Conservation (phyloP, 2,329 filamentous ascomycete species). For the Botryotinia narcissicola region DNA sequence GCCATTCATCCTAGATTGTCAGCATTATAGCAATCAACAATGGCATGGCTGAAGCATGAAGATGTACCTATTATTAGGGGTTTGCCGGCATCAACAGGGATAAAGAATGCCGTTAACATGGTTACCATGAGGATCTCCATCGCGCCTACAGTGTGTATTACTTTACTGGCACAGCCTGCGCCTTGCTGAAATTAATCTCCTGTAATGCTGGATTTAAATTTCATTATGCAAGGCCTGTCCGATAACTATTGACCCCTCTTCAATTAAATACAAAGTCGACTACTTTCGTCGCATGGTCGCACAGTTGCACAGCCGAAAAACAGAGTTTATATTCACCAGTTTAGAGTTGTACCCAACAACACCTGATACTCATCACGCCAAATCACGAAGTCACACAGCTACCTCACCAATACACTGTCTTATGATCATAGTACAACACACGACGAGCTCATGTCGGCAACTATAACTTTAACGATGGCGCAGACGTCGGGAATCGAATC, state of each 20-base stretch:
- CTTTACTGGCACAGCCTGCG: constrained; percentile 3
- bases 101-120: constrained; percentile 18
- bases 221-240: not conserved
- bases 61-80: constrained; percentile 14
- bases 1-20: not conserved
- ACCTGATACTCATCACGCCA: not conserved
- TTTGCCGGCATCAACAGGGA: constrained; percentile 15
- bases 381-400: constrained; percentile 1
- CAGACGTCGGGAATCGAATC: constrained; percentile 22
- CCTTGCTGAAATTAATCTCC: constrained; percentile 17
- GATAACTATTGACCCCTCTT: constrained; percentile 16
- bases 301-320: not conserved
- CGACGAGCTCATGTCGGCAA: constrained; percentile 34
- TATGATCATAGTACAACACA: constrained; percentile 24
- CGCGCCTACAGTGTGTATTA: constrained; percentile 8
- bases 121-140: constrained; percentile 18
- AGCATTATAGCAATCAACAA: not conserved
- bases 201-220: not conserved
- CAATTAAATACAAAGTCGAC: not conserved
- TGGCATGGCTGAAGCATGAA: constrained; percentile 4
- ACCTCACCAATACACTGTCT: constrained; percentile 20
- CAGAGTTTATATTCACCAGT: not conserved
- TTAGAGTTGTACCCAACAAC: not conserved
- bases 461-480: constrained; percentile 37
- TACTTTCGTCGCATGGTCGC: not conserved